Evolutionary conservation across 2,329 filamentous ascomycete species (phyloP).

Genomic region (Epichloe festucae): DNA sequence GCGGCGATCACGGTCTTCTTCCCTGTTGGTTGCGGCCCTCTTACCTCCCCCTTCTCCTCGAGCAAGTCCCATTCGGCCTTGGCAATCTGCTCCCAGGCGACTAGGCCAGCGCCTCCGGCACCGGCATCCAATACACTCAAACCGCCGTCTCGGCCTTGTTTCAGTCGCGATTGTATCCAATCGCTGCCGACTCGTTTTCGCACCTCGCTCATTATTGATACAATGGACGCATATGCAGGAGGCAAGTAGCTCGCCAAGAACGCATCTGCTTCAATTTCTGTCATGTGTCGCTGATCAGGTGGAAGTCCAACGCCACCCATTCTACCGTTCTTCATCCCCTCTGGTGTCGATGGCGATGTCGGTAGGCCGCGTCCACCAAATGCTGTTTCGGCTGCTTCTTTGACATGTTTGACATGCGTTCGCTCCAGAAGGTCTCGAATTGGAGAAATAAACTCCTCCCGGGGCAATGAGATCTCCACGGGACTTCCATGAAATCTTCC

Average conservation of each 20-base stretch:
- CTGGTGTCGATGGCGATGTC: constrained; percentile 59
- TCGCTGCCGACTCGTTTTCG: constrained; percentile 56
- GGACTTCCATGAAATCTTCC: constrained; percentile 67
- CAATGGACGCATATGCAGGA: constrained; percentile 54
- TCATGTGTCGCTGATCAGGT: constrained; percentile 53
- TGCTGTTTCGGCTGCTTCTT: constrained; percentile 53
- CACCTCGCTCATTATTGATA: constrained; percentile 58
- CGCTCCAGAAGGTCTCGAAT: constrained; percentile 55
- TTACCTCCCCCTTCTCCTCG: constrained; percentile 33
- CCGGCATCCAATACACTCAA: constrained; percentile 63
- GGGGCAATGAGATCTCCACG: constrained; percentile 62
- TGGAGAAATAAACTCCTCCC: constrained; percentile 54
- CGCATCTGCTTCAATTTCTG: constrained; percentile 60
- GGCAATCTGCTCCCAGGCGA: constrained; percentile 68
- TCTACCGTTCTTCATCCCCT: constrained; percentile 38
- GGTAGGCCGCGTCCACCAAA: constrained; percentile 72
- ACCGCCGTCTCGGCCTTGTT: constrained; percentile 40
- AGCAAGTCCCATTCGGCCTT: constrained; percentile 70
- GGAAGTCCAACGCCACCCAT: constrained; percentile 54
- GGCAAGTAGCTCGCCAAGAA: constrained; percentile 60
- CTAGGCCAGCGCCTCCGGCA: constrained; percentile 56
- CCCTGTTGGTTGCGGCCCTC: constrained; percentile 40
- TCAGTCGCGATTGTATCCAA: constrained; percentile 55
- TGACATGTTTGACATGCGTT: constrained; percentile 61
- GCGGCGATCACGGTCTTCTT: constrained; percentile 73